Evolutionary conservation across 306 rosid species (phyloP), one percentile per base, ranked within the genome.

Genomic region (Lablab purpureus): DNA sequence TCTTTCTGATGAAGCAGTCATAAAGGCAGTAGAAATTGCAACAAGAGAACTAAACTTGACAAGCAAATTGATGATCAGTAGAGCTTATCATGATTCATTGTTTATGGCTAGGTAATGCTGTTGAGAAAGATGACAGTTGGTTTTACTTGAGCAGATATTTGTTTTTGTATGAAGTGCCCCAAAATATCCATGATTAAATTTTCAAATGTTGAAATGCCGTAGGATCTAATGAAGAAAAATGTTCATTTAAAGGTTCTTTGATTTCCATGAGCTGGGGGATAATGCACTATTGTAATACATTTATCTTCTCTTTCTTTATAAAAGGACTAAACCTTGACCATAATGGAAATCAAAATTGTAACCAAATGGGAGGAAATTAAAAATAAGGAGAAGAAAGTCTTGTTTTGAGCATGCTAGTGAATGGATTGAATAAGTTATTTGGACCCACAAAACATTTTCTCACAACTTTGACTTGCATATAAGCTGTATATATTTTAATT

Each of bases 41-140:
- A 81, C 98, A 56, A 84, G 79, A 71, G 98, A 88, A 81, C 87
- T 92, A 40, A 90, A 91, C 81, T 89, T 95, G 77, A 79, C 94
- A 0, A 89, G 90, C 96, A 95, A 95, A 81, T 78, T 88, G 73
- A 92, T 95, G 96, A 95, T 92, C 63, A 92, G 99, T 78, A 86
- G 99, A 84, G 99, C 99, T 59, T 93, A 93, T 87, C 99, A 93
- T 23, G 97, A 95, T 87, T 87, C 99, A 13, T 81, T 95, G 81
- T 95, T 93, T 81, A 92, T 93, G 99, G 95, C 96, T 76, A 89
- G 99, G 99, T 92, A 87, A 79, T 75, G 72, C 15, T 40, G 13
- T 19, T 15, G 49, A 68, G 74, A 75, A 52, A 76, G 73, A 21
- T 32, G 27, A 59, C 60, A 49, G 25, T 66, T 52, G 45, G 58